Evolutionary conservation across 306 rosid genomes (phyloP).

Genomic region (Quercus aquifolioides): DNA sequence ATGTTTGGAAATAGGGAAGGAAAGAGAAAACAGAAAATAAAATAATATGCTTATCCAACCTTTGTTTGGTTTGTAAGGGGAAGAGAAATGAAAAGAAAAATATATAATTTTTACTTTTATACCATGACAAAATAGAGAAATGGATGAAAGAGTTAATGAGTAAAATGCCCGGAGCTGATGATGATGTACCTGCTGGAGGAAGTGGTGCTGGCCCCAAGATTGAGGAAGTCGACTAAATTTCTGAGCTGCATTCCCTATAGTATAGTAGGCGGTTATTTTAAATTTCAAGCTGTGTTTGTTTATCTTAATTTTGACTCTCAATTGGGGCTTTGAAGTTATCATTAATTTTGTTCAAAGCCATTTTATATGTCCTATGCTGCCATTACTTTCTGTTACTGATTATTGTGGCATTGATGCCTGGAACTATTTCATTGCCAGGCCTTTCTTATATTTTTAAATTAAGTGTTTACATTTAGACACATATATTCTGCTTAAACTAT

Average conservation of each 20-base stretch:
- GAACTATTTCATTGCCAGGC: background rate
- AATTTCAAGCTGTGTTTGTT: background rate
- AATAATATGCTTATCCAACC: no score
- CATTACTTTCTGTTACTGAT: background rate
- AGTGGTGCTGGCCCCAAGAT: conserved; percentile 76
- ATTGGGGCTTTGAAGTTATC: background rate
- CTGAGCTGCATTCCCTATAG: no score
- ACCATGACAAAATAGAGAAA: no score
- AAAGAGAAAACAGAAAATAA: no score
- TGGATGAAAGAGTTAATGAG: no score
- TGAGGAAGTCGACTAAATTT: conserved; percentile 63
- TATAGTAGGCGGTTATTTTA: background rate
- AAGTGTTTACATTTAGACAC: no score
- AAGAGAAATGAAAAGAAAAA: no score
- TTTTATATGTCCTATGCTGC: background rate
- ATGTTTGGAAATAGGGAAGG: no score
- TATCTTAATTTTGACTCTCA: background rate
- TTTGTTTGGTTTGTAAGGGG: no score
- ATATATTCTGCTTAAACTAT: no score
- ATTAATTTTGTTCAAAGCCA: background rate
- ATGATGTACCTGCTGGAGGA: conserved; percentile 44
- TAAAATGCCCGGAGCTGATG: conserved; percentile 44
- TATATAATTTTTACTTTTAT: no score
- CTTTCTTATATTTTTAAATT: no score
- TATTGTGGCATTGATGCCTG: background rate